Evolutionary conservation across 1,284 basidiomycete species (phyloP), one percentile per base, ranked within the genome.

Genomic region (Meira miltonrushii): DNA sequence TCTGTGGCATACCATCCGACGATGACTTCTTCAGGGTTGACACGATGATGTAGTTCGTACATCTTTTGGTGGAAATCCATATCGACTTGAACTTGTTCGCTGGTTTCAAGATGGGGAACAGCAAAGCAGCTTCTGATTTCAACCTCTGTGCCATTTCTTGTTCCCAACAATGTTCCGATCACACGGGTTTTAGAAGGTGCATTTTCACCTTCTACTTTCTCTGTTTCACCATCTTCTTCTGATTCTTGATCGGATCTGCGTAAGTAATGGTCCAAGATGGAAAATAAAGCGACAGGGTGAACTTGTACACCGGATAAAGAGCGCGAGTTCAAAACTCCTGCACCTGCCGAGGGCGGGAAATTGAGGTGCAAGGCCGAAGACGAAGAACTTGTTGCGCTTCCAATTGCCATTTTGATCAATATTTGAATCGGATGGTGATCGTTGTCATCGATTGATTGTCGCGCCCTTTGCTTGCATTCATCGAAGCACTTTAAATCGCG

Each of bases 251-350:
- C 85, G 54, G 85, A 87, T 64, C 92, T 86, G 40, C 95, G 88
- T 54, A 97, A 86, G 81, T 92, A 95, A 82, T 98, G 94, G 81
- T 97, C 94, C 66, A 98, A 87, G 81, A 97, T 92, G 59, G 90
- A 88, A 78, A 96, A 92, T 59, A 98, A 85, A 8, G 91, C 75
- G 48, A 72, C 74, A 25, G 75, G 75, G 58, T 78, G 75, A 23
- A 78, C 72, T 52, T 70, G 68, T 39, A 78, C 75, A 39, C 67
- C 63, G 3, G 73, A 65, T 58, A 75, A 62, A 43, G 75, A 74
- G 19, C 74, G 72, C 37, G 73, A 77, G 63, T 72, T 68, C 57
- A 76, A 66, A 25, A 74, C 64, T 48, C 72, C 72, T 54, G 69
- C 67, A 17, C 60, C 65, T 8, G 72, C 66, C 21, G 71, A 68